Percentiles rank a stretch among this genome's conserved stretches.
These are phyloP conservation scores for Yamadazyma atmosphaerica DNA, from an alignment of 1,139 yeast genomes.

Conservation along the genomic window DNA sequence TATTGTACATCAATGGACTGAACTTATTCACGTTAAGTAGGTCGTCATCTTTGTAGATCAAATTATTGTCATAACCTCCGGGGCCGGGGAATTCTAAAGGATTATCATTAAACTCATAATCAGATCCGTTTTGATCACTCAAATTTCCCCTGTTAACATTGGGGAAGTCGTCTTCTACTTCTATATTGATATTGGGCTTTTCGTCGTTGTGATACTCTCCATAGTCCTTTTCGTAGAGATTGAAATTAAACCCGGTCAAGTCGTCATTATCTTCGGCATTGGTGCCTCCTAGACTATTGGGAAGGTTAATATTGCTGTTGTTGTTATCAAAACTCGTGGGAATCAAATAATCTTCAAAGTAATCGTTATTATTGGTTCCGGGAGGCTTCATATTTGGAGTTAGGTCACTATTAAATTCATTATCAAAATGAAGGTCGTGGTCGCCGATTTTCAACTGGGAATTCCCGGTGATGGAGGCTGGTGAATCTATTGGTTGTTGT, in stretches of 20 bases:
- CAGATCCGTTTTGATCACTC: background rate
- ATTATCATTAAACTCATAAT: background rate
- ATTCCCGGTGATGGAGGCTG: background rate
- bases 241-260: slow-evolving; percentile 24
- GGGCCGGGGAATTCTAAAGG: background rate
- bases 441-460: slow-evolving; percentile 12
- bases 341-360: slow-evolving; percentile 27
- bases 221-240: slow-evolving; percentile 16
- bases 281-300: background rate
- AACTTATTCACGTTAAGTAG: background rate
- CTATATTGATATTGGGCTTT: background rate
- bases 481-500: background rate
- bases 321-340: slow-evolving; percentile 13
- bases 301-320: background rate
- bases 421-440: slow-evolving; percentile 15
- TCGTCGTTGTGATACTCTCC: slow-evolving; percentile 1
- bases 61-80: background rate
- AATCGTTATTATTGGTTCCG: slow-evolving; percentile 29
- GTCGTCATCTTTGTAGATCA: slow-evolving; percentile 1
- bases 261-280: slow-evolving; percentile 14
- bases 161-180: background rate
- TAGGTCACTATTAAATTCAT: slow-evolving; percentile 16
- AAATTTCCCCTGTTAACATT: background rate
- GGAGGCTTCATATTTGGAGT: slow-evolving; percentile 50
- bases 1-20: background rate